Evolutionary conservation across 768 basidiomycete genomes (phyloP).

Genomic region (Auricularia heimuer): DNA sequence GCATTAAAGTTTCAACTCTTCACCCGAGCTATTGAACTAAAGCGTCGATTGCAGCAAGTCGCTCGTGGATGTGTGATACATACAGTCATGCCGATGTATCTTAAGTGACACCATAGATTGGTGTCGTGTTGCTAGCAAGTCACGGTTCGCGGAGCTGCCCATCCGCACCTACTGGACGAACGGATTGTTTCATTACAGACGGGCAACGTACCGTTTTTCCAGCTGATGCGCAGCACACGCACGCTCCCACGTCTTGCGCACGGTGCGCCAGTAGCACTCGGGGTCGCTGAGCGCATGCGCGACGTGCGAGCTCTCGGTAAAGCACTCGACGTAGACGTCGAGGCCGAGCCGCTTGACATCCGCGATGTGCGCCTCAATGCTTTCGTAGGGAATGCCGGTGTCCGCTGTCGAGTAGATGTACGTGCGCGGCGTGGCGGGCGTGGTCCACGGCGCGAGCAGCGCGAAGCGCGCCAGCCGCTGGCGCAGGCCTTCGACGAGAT

Average conservation of each 20-base stretch:
- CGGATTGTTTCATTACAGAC: too few relatives aligned
- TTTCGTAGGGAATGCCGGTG: conserved; percentile 19
- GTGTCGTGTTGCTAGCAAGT: too few relatives aligned
- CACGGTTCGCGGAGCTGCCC: too few relatives aligned
- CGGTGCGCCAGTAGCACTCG: conserved; percentile 16
- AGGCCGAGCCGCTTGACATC: conserved; percentile 16
- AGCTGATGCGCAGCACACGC: background rate
- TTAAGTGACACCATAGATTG: too few relatives aligned
- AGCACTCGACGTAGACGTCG: conserved; percentile 20
- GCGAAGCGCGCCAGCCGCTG: background rate
- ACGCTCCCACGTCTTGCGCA: conserved; percentile 13
- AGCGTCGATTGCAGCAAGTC: too few relatives aligned
- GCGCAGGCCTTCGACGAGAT: background rate
- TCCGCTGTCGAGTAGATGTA: conserved; percentile 28
- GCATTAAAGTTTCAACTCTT: too few relatives aligned
- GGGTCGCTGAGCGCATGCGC: conserved; percentile 19
- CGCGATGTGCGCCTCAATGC: conserved; percentile 19
- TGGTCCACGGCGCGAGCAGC: conserved; percentile 24
- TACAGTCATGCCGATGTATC: too few relatives aligned
- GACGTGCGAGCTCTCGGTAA: conserved; percentile 26
- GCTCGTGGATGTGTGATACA: too few relatives aligned
- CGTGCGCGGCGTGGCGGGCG: conserved; percentile 21
- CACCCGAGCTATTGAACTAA: too few relatives aligned
- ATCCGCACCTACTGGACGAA: too few relatives aligned
- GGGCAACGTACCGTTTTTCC: too few relatives aligned